These are phyloP conservation scores for Blastocystis sp. DNA, from an alignment of 352 stramenopile species.

Conservation along the genomic window DNA sequence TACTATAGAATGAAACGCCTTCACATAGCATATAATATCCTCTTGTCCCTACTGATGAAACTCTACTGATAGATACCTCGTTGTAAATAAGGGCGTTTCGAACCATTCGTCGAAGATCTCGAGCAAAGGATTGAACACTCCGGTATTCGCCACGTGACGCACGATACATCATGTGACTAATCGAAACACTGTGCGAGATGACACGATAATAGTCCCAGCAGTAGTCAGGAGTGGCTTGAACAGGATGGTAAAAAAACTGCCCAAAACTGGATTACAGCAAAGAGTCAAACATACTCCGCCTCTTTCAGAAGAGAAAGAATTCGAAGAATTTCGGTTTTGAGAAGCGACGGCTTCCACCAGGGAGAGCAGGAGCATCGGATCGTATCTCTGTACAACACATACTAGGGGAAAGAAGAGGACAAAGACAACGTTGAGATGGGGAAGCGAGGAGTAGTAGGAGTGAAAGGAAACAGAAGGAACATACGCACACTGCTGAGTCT, in stretches of 20 bases:
- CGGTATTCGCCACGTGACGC: slow-evolving; percentile 76
- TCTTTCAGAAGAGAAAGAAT: neutral
- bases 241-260: neutral
- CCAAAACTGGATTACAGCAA: neutral
- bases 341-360: slow-evolving; percentile 9
- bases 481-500: neutral
- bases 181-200: slow-evolving; percentile 72
- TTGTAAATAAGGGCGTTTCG: slow-evolving; percentile 80
- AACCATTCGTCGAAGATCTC: slow-evolving; percentile 75
- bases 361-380: neutral
- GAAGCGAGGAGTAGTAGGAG: neutral
- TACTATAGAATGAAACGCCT: neutral
- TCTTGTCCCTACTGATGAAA: slow-evolving; percentile 75
- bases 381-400: neutral
- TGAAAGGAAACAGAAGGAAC: neutral
- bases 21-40: neutral
- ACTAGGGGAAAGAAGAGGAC: neutral
- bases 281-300: neutral
- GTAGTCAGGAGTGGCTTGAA: neutral
- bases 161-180: slow-evolving; percentile 80
- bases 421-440: neutral
- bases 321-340: neutral
- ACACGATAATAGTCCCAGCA: slow-evolving; percentile 3
- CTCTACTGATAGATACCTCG: slow-evolving; percentile 76
- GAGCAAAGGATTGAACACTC: slow-evolving; percentile 74